Conservation (phyloP, 2,329 filamentous ascomycete genomes). For the Paraconiothyrium brasiliense region DNA sequence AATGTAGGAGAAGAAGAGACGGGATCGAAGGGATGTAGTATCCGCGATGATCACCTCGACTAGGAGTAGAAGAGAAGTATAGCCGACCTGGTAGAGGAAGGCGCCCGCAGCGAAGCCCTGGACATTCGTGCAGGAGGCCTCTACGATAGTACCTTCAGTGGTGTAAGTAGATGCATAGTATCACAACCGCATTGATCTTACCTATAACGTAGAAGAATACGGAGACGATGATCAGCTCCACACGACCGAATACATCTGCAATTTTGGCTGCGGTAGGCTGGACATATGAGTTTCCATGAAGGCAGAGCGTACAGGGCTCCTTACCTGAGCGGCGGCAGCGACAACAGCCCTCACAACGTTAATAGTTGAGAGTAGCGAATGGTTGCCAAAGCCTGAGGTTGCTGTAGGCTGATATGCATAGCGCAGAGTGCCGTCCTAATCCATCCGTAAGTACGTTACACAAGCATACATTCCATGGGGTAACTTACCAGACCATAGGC, state of each 20-base stretch:
- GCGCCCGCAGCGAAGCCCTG: slow-evolving; percentile 62
- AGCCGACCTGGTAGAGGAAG: slow-evolving; percentile 60
- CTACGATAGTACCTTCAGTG: slow-evolving; percentile 58
- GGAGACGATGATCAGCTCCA: slow-evolving; percentile 65
- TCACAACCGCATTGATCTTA: slow-evolving; percentile 5
- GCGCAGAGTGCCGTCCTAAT: slow-evolving; percentile 51
- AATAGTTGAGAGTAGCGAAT: slow-evolving; percentile 68
- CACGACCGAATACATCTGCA: slow-evolving; percentile 69
- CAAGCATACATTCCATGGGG: no score
- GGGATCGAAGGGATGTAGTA: slow-evolving; percentile 69
- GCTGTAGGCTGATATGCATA: slow-evolving; percentile 58
- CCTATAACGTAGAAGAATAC: slow-evolving; percentile 66
- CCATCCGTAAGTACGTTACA: neutral
- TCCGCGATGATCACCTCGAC: slow-evolving; percentile 73
- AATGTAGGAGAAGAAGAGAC: slow-evolving; percentile 72
- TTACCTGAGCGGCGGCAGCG: slow-evolving; percentile 62
- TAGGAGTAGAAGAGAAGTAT: slow-evolving; percentile 68
- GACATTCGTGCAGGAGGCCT: slow-evolving; percentile 61
- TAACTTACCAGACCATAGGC: slow-evolving; percentile 62
- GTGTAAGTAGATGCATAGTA: slow-evolving; percentile 15
- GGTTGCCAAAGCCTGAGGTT: slow-evolving; percentile 60
- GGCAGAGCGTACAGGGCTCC: slow-evolving; percentile 2
- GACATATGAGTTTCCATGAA: slow-evolving; percentile 20
- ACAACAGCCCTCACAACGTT: slow-evolving; percentile 68
- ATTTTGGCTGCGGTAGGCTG: slow-evolving; percentile 68